These are phyloP conservation scores for Aphanomyces stellatus DNA, from an alignment of 352 stramenopile species.

Conservation along the genomic window DNA sequence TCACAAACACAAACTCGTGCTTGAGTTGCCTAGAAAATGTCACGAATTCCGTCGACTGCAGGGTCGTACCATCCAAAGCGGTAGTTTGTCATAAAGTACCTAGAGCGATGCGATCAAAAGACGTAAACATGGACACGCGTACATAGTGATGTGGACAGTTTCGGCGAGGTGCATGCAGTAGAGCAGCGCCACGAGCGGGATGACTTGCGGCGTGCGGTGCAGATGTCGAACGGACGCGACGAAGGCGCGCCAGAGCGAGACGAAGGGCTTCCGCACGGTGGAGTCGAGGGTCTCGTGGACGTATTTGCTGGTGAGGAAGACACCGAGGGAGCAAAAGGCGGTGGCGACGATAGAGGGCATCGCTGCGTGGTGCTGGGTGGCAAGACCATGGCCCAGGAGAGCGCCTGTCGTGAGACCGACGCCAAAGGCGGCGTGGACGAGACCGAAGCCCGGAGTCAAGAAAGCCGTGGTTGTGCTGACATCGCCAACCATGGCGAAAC, in stretches of 20 bases:
- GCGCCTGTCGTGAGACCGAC: neutral
- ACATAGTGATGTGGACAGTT: neutral
- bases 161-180: neutral
- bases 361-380: neutral
- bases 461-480: too few species aligned
- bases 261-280: neutral
- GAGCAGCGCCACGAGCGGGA: neutral
- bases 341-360: neutral
- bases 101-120: neutral
- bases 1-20: neutral
- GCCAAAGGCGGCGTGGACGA: neutral
- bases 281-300: neutral
- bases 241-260: neutral
- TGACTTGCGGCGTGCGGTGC: neutral
- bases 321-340: neutral
- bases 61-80: conserved; percentile 3
- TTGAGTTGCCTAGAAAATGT: neutral
- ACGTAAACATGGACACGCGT: neutral
- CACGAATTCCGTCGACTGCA: too few species aligned
- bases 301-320: neutral
- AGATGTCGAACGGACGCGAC: neutral
- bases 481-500: neutral
- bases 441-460: neutral
- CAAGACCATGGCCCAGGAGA: neutral
- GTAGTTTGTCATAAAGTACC: conserved; percentile 2